A percentile compares a stretch with the other conserved stretches of the same genome.
Conservation (phyloP, 495 filamentous ascomycete species). For the Penicillium samsonianum region DNA sequence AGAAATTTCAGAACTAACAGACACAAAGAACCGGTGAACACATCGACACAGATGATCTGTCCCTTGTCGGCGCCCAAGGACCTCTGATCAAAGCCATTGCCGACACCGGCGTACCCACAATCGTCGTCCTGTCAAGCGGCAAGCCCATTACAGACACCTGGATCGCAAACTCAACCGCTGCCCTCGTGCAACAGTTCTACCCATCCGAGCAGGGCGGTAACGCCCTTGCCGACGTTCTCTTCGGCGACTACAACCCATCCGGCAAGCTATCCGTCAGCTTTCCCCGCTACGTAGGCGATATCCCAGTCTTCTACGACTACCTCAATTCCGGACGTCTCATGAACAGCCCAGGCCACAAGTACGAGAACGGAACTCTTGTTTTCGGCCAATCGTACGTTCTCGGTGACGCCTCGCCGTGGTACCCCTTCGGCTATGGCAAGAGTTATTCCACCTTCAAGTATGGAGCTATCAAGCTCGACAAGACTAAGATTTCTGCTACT, state of each 20-base stretch:
- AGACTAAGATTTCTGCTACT: slow-evolving; percentile 42
- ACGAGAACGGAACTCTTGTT: slow-evolving; percentile 57
- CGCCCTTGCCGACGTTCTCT: slow-evolving; percentile 66
- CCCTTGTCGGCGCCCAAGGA: slow-evolving; percentile 69
- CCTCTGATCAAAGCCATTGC: slow-evolving; percentile 63
- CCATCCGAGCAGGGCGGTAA: slow-evolving; percentile 63
- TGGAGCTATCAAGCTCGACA: slow-evolving; percentile 46
- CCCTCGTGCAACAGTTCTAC: slow-evolving; percentile 71
- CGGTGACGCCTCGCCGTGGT: slow-evolving; percentile 55
- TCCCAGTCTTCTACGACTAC: slow-evolving; percentile 72
- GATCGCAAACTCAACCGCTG: slow-evolving; percentile 60
- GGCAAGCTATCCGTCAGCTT: slow-evolving; percentile 70
- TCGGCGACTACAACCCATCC: slow-evolving; percentile 64
- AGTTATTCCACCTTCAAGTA: slow-evolving; percentile 66
- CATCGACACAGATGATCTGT: slow-evolving; percentile 60
- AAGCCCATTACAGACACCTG: slow-evolving; percentile 70
- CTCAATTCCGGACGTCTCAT: slow-evolving; percentile 61
- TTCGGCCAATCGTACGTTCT: slow-evolving; percentile 71
- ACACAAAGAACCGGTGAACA: slow-evolving; percentile 64
- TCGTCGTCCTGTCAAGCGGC: slow-evolving; percentile 68
- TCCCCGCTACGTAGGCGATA: slow-evolving; percentile 63
- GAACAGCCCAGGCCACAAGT: slow-evolving; percentile 48
- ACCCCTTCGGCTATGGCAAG: slow-evolving; percentile 69
- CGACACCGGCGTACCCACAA: slow-evolving; percentile 63
- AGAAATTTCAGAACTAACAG: background rate